phyloP scores from a whole-genome alignment of 192 early-diverging fungal species.

The Linnemannia elongata region DNA sequence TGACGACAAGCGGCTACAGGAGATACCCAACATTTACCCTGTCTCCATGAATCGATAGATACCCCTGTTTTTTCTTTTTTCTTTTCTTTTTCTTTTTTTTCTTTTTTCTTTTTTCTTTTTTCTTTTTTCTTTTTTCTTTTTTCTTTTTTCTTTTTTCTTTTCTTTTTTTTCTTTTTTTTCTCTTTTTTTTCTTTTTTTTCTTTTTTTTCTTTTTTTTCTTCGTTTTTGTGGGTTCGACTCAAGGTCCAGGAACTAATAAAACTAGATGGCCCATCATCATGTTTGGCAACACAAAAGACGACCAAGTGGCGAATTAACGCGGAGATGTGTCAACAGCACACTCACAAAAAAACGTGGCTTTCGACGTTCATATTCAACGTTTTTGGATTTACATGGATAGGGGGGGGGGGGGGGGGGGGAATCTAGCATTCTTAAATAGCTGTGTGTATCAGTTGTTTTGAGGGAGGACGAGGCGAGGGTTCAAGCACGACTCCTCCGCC shows the following conservation, averaged over 20 bases:
- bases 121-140: neutral
- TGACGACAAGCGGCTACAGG: slow-evolving; percentile 43
- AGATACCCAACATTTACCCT: slow-evolving; percentile 49
- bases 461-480: neutral
- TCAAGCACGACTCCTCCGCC: slow-evolving; percentile 33
- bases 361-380: too few relatives aligned
- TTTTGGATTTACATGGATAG: too few relatives aligned
- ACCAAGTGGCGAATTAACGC: neutral
- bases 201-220: neutral
- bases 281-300: neutral
- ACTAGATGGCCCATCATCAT: neutral
- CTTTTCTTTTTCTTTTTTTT: neutral
- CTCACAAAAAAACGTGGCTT: too few relatives aligned
- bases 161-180: neutral
- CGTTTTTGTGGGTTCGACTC: neutral
- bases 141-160: neutral
- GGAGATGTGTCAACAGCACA: neutral
- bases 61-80: neutral
- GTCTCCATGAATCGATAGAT: slow-evolving; percentile 34
- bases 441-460: neutral
- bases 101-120: neutral
- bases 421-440: neutral
- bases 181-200: neutral
- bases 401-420: too few relatives aligned
- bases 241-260: neutral